phyloP scores from a whole-genome alignment of 2,329 filamentous ascomycete species.

The Fusarium concolor region DNA sequence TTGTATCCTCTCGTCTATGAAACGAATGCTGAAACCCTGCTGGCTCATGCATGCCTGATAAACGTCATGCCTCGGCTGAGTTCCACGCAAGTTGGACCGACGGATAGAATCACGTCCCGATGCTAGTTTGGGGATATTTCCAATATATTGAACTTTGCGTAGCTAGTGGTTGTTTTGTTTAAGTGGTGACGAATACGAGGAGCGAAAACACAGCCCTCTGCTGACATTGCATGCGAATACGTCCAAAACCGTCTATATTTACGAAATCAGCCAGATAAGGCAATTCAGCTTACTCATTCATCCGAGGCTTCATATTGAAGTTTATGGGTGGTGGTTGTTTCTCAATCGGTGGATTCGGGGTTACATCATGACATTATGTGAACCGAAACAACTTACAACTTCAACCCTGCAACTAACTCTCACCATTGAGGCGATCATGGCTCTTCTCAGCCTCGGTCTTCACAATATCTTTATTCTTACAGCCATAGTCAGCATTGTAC shows the following conservation, averaged over 20 bases:
- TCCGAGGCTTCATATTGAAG: background rate
- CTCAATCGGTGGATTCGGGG: background rate
- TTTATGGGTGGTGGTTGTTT: background rate
- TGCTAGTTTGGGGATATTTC: background rate
- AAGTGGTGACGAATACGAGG: slow-evolving; percentile 25
- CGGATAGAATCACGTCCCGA: slow-evolving; percentile 10
- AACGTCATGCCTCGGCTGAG: slow-evolving; percentile 19
- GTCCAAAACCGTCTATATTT: background rate
- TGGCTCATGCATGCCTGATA: slow-evolving; percentile 7
- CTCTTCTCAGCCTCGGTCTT: slow-evolving; percentile 22
- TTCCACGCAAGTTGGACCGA: slow-evolving; percentile 16
- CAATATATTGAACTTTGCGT: background rate
- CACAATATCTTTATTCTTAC: slow-evolving; percentile 2
- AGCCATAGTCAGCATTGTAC: background rate
- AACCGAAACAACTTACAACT: slow-evolving; percentile 8
- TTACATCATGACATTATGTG: slow-evolving; percentile 25
- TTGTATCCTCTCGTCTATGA: slow-evolving; percentile 2
- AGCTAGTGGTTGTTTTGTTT: background rate
- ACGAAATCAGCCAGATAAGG: background rate
- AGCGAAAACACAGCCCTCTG: background rate
- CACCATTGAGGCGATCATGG: slow-evolving; percentile 15
- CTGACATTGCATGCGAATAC: background rate
- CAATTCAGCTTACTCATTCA: background rate
- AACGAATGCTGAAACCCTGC: slow-evolving; percentile 27
- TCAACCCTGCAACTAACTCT: slow-evolving; percentile 5